Evolutionary conservation across 306 rosid genomes (phyloP), one percentile per base, ranked within the genome.

Genomic region (Boehmeria nivea): DNA sequence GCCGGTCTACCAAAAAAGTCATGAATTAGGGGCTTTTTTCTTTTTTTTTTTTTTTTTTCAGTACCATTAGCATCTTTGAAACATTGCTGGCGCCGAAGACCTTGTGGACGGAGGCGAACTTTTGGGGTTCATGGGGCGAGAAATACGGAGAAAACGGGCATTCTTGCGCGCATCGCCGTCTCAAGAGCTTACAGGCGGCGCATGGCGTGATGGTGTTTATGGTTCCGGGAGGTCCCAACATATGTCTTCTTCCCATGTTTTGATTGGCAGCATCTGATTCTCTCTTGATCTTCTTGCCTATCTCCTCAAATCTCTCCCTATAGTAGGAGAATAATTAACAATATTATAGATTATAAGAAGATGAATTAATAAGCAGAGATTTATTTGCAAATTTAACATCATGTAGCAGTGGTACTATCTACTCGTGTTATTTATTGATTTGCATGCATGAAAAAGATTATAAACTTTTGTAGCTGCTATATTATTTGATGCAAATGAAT

Each of bases 21-120:
- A 10, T 9, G 18, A 13, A 8, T 68, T 45, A 40, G 54, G 64
- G 36, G n/a, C n/a, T n/a, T n/a, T n/a, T n/a, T n/a, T n/a, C n/a
- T n/a, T n/a, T n/a, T n/a, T n/a, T n/a, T n/a, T n/a, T n/a, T n/a
- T n/a, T n/a, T n/a, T 48, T 17, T n/a, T 40, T 33, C 6, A 5
- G 16, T 81, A 84, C 96, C 96, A 83, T 82, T 3, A 91, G 86
- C 96, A 91, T 78, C 84, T 91, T 91, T 11, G 99, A 87, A 60
- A 91, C 99, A 66, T 91, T 91, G 80, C 99, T 91, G 31, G 99
- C 99, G 38, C 99, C 96, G 31, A 91, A 87, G 62, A 91, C 88
- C 68, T 84, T 91, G 81, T 91, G 98, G 54, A 91, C 98, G 8
- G 96, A 87, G 71, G 98, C 98, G 53, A 91, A 91, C 50, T 84